These are phyloP conservation scores for Hypoxylon rubiginosum DNA, from an alignment of 2,329 filamentous ascomycete genomes.

Conservation along the genomic window DNA sequence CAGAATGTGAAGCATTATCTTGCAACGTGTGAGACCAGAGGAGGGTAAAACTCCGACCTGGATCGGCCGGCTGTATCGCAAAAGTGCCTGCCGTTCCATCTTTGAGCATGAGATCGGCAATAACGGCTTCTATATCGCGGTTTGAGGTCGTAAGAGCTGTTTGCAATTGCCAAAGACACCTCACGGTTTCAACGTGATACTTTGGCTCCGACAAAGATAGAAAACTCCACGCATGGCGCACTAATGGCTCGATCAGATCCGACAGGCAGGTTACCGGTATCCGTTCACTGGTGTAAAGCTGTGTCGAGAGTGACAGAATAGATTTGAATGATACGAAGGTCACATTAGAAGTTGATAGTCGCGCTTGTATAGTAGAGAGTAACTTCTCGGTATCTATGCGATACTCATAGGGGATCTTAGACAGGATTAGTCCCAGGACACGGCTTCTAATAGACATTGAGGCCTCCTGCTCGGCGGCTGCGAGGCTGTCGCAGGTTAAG, in stretches of 20 bases:
- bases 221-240: slow-evolving; percentile 82
- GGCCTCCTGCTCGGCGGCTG: slow-evolving; percentile 56
- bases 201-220: slow-evolving; percentile 87
- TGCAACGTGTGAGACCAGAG: slow-evolving; percentile 86
- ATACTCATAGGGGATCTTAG: slow-evolving; percentile 63
- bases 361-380: slow-evolving; percentile 64
- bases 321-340: slow-evolving; percentile 70
- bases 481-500: slow-evolving; percentile 64
- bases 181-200: slow-evolving; percentile 93
- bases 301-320: slow-evolving; percentile 68
- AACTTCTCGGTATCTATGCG: slow-evolving; percentile 63
- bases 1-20: slow-evolving; percentile 63
- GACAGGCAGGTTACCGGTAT: slow-evolving; percentile 67
- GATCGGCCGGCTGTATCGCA: slow-evolving; percentile 66
- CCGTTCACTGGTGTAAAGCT: slow-evolving; percentile 67
- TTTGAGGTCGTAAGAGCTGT: slow-evolving; percentile 74
- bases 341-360: slow-evolving; percentile 58
- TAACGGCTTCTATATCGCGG: slow-evolving; percentile 83
- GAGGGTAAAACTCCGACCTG: slow-evolving; percentile 77
- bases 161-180: slow-evolving; percentile 88
- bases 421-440: slow-evolving; percentile 69
- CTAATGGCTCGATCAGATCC: slow-evolving; percentile 75
- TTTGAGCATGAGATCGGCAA: slow-evolving; percentile 77
- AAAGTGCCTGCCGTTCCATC: slow-evolving; percentile 63
- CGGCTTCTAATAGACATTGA: slow-evolving; percentile 70